Conservation (phyloP, 78 protist genomes). For the Dictyostelium firmibasis region DNA sequence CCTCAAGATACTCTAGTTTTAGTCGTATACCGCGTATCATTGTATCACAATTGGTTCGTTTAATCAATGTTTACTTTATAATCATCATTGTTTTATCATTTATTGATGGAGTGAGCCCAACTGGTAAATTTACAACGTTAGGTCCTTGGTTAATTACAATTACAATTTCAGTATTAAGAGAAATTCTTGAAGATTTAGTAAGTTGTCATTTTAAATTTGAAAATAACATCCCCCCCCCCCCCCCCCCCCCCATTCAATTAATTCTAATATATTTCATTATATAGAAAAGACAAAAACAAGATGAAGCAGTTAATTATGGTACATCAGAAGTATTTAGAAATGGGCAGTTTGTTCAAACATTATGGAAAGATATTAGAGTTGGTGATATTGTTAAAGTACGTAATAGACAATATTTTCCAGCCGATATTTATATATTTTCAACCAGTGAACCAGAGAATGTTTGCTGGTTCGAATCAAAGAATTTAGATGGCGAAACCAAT, state of each 20-base stretch:
- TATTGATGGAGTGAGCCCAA: constrained; percentile 90
- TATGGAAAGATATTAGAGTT: constrained; percentile 67
- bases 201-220: background rate
- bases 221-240: too few species aligned
- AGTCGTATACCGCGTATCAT: constrained; percentile 68
- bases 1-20: constrained; percentile 67
- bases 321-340: constrained; percentile 12
- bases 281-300: constrained; percentile 78
- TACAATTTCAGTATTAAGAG: constrained; percentile 85
- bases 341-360: background rate
- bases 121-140: constrained; percentile 88
- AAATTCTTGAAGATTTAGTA: constrained; percentile 88
- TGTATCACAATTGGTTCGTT: constrained; percentile 72
- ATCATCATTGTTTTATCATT: constrained; percentile 81
- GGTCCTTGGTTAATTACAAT: constrained; percentile 87
- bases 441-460: constrained; percentile 15
- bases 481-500: constrained; percentile 87
- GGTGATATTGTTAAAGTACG: constrained; percentile 86
- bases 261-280: too few species aligned
- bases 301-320: constrained; percentile 58
- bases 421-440: constrained; percentile 71
- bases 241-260: too few species aligned
- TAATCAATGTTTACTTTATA: constrained; percentile 90
- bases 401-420: constrained; percentile 76
- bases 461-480: constrained; percentile 89